Base-by-base conservation (phyloP, 2,329 filamentous ascomycete genomes). In the Lecanosticta acicola region DNA sequence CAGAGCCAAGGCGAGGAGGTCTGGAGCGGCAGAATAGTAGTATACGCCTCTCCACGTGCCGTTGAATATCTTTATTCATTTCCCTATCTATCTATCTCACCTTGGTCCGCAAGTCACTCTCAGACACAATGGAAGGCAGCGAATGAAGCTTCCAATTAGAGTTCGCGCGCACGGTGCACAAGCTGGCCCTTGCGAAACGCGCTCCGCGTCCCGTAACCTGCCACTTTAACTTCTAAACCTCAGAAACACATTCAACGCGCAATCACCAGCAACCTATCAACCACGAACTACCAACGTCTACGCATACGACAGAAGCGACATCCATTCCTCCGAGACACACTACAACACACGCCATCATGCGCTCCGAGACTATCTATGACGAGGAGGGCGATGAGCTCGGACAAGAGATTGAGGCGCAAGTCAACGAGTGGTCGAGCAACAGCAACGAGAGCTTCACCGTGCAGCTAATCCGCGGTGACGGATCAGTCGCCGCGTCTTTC, bases 371-470 rank as follows among this genome's bases (percentile, higher is more conserved):
- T 29, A 29, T 29, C 11, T 11, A 29, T 11, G 45, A 45, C 50
- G 58, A 55, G 21, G 50, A 53, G 20, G 52, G 53, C 46, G 53
- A 58, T 33, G 59, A 61, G 46, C 54, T 62, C 24, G 46, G 37
- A 11, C 50, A 46, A 19, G 42, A 51, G 48, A 59, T 62, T 34
- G 40, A 57, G 40, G 54, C 51, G 20, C 54, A 62, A 40, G 60
- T 64, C 20, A 51, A 59, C 21, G 58, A 62, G 35, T 65, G 81
- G 82, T 74, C 78, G 42, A 68, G 70, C 48, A 71, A 77, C 58
- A 73, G 80, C 61, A 84, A 78, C 56, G 76, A 84, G 57, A 80
- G 80, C 46, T 64, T 85, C 57, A 72, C 70, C 43, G 74, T 88
- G 58, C 79, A 77, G 42, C 73, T 86, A 29, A 69, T 79, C 14